Evolutionary conservation across 2,329 filamentous ascomycete genomes (phyloP), one percentile per base, ranked within the genome.

Genomic region (Aurifilum marmelostoma): DNA sequence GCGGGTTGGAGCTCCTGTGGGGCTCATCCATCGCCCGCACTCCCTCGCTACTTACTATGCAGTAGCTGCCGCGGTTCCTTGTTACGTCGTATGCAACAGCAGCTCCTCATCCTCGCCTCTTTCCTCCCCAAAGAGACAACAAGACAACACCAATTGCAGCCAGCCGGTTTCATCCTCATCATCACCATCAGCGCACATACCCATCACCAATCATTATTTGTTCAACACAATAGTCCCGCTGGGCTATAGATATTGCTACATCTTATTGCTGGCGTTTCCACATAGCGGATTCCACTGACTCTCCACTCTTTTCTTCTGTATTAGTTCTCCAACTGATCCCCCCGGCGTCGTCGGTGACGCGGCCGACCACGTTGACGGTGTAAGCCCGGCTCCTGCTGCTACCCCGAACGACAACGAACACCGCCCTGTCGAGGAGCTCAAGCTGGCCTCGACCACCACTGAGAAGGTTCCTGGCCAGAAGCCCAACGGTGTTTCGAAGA

Each of bases 1-100:
- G 29, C 32, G n/a, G 41, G 21, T 27, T 29, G 16, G 34, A 67
- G 65, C 65, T 67, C 24, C 34, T 67, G 65, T 67, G 65, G 65
- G 59, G 65, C 65, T 18, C 60, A 11, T 5, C 56, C n/a, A 24
- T 29, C 27, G 32, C 65, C 18, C 47, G 39, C 65, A 50, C 50
- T 39, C 37, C 29, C 34, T 52, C 32, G 50, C 27, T 29, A 32
- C 21, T n/a, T n/a, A 34, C 4, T 34, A 34, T 8, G 21, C 29
- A 37, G 56, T 37, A 59, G 56, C 56, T 59, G 29, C 56, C 56
- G 29, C 9, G 29, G 56, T 37, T 18, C n/a, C 56, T 11, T 34
- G 56, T n/a, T 56, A 56, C 56, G 29, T 37, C 21, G 56, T 37
- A 8, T 34, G 56, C 56, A 7, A 39, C 37, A 59, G 29, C 29